Evolutionary conservation across 2,329 filamentous ascomycete genomes (phyloP).

Genomic region (Aspergillaceae sp.): DNA sequence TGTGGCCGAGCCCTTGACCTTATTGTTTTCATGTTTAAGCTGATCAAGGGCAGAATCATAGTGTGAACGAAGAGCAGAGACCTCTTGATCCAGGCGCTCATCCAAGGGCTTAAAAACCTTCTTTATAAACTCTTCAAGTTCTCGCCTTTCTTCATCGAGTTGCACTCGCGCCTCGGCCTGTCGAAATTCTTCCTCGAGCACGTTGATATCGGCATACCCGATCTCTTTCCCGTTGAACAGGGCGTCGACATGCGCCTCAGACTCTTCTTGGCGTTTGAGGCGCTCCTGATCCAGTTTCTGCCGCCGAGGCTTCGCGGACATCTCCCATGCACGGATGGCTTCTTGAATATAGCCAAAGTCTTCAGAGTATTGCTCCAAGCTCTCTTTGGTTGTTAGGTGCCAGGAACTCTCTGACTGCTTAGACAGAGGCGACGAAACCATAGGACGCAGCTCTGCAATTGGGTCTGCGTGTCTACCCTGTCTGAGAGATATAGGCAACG

Average conservation of each 20-base stretch:
- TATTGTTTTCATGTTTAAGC: conserved; percentile 33
- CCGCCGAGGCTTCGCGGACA: conserved; percentile 35
- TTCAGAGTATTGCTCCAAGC: conserved; percentile 29
- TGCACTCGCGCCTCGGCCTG: conserved; percentile 43
- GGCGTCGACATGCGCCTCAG: conserved; percentile 44
- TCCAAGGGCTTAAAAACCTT: conserved; percentile 46
- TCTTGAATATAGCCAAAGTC: conserved; percentile 39
- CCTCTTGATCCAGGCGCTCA: conserved; percentile 41
- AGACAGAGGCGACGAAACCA: conserved; percentile 26
- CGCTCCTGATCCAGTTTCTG: conserved; percentile 42
- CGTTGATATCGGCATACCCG: conserved; percentile 49
- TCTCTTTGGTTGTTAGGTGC: conserved; percentile 24
- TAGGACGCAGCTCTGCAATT: conserved; percentile 27
- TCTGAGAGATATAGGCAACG: conserved; percentile 25
- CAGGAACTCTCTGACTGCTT: conserved; percentile 26
- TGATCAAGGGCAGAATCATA: conserved; percentile 37
- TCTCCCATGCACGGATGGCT: conserved; percentile 39
- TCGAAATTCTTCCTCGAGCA: conserved; percentile 48
- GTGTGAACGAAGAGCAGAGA: conserved; percentile 40
- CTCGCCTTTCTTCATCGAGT: conserved; percentile 45
- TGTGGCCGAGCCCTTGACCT: conserved; percentile 20
- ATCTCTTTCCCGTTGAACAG: conserved; percentile 51
- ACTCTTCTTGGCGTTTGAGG: conserved; percentile 43
- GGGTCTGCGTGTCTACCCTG: conserved; percentile 18
- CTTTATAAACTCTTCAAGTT: conserved; percentile 43